Base-by-base conservation (phyloP, 1,284 basidiomycete species). In the Leccinum ambiguum region DNA sequence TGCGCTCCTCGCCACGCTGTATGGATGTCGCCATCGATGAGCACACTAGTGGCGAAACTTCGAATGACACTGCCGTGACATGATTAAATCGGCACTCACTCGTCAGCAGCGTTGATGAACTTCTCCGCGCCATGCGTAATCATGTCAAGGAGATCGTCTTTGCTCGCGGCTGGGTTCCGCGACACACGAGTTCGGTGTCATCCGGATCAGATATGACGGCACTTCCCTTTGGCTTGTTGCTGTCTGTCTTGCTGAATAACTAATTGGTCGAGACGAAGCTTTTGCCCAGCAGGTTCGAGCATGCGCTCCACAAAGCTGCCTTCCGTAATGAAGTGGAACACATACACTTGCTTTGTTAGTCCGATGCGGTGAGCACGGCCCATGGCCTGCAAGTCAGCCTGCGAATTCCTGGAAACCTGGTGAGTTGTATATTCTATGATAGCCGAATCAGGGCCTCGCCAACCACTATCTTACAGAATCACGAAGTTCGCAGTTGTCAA, bases 371-470 rank as follows among this genome's bases (percentile, higher is more conserved):
- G 97, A 0, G 97, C 97, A 69, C 97, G 93, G 76, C 99, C 97
- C 97, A 99, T 98, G 7, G 97, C 97, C 77, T 99, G 97, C 64
- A 99, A 77, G 81, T 99, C 97, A 4, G 97, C 97, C 79, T 99
- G 97, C 2, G 97, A 97, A 77, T 99, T 99, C 92, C 91, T 93
- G 53, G 26, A 21, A 5, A 62, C 18, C 23, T 30, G 9, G 26
- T 57, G 54, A 57, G 54, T 30, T 11, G 54, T 18, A 18, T 57
- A 21, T 30, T 21, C 54, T 57, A 16, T 57, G 54, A 23, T 57
- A 5, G 26, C 11, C 14, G 10, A 57, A 23, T 10, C 26, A 57
- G 45, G 59, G 14, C 56, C 59, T 59, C 33, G 85, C 97, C 97
- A 99, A 78, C 99, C 97, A 68, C 91, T 93, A 75, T 99, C 97